phyloP scores from a whole-genome alignment of 2,329 filamentous ascomycete genomes.

The Penicillium brasilianum region DNA sequence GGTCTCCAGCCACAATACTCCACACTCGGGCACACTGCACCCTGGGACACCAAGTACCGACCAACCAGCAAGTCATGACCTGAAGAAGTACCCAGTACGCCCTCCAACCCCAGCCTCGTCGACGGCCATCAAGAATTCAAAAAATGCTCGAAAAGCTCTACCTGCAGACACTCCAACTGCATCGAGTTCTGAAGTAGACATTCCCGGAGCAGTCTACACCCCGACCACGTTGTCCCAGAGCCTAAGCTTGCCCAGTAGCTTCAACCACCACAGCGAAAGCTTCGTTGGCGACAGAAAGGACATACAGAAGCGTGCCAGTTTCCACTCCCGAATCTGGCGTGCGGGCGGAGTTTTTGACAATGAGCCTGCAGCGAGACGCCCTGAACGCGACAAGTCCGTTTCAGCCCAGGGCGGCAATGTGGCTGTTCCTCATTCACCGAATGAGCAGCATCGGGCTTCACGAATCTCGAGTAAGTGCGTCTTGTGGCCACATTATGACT shows the following conservation, averaged over 20 bases:
- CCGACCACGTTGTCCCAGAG: constrained; percentile 11
- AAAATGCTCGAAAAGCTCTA: neutral
- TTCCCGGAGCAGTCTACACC: constrained; percentile 10
- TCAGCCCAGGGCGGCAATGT: constrained; percentile 3
- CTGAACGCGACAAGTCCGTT: constrained; percentile 7
- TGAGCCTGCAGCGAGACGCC: constrained; percentile 1
- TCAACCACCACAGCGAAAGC: constrained; percentile 16
- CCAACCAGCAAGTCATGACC: constrained; percentile 19
- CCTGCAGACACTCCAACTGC: constrained; percentile 9
- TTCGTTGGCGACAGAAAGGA: neutral
- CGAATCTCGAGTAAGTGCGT: constrained; percentile 24
- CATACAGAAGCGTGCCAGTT: constrained; percentile 21
- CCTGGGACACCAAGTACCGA: constrained; percentile 31
- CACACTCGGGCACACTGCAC: constrained; percentile 31
- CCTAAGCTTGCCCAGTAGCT: constrained; percentile 7
- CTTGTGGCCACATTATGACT: neutral
- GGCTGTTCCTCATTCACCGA: constrained; percentile 2
- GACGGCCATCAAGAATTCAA: neutral
- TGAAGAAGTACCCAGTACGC: neutral
- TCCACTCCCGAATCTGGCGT: constrained; percentile 21
- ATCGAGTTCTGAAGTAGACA: constrained; percentile 9
- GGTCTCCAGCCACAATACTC: constrained; percentile 61
- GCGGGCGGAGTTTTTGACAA: constrained; percentile 14
- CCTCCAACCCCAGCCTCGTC: constrained; percentile 5
- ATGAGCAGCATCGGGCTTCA: constrained; percentile 19